Evolutionary conservation across 2,329 filamentous ascomycete genomes (phyloP), one percentile per base, ranked within the genome.

Genomic region (Epichloe amarillans): DNA sequence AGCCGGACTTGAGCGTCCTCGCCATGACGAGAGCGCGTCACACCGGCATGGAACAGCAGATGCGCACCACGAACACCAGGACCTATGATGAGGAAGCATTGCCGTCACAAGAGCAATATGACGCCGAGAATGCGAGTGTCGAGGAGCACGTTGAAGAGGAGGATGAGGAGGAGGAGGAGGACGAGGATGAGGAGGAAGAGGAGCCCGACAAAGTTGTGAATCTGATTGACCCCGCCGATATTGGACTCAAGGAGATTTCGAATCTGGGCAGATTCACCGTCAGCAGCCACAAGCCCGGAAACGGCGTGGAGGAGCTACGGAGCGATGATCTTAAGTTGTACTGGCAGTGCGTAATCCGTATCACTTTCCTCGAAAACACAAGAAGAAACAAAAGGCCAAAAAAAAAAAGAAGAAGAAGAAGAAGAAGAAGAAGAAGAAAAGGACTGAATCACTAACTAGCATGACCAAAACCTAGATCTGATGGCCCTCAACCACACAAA

Each of bases 251-350:
- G 64, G 88, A 93, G 63, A 91, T 93, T 63, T 88, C 84, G 59
- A 89, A 88, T 55, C 75, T 93, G 19, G 87, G 86, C 35, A 85
- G 83, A 56, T 91, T 88, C 73, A 90, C 85, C 11, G 86, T 91
- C 57, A 88, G 83, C 63, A 87, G 81, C 61, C 82, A 82, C 61
- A 93, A 93, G 67, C 86, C 85, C 1, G 86, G 86, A 39, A 88
- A 84, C 58, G 85, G 85, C 2, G 82, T 91, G 14, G 80, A 83
- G 26, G 85, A 88, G 61, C 77, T 93, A 19, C 79, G 86, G 35
- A 82, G 79, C 54, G 84, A 89, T 15, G 84, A 87, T 53, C 77
- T 85, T 7, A 75, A 76, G 53, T 75, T 81, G 48, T 93, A 84
- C 67, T 93, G 87, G 87, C 87, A 93, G 82, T 84, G 69, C 59